Evolutionary conservation across 306 rosid genomes (phyloP), one percentile per base, ranked within the genome.

Genomic region (Begonia fuchsioides): DNA sequence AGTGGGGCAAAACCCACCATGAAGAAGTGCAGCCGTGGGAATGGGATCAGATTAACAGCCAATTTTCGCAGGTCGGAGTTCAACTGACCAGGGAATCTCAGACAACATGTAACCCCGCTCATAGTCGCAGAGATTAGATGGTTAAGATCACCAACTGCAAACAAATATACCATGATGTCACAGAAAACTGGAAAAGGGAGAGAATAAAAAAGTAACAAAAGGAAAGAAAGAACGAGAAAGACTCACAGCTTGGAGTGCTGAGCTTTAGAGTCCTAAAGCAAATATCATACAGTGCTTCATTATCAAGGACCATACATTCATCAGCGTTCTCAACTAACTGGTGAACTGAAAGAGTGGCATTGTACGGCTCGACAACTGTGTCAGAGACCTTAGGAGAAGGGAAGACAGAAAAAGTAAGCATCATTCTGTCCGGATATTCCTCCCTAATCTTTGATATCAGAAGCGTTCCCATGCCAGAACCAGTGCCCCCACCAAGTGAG

Each of bases 381-480:
- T 58, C 62, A 6, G 62, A 58, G 14, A 58, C 62, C 45, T 58
- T 58, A 15, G 63, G 63, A 5, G 63, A 58, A 35, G 63, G 63
- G 47, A 58, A 58, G 10, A 77, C 84, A 0, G 84, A 77, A 57
- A 77, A 77, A 9, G 84, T 77, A 62, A 77, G 68, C 84, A 77
- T 77, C 84, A 77, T 77, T 0, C 84, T 69, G 50, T 77, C 84
- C 3, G 84, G 84, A 43, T 73, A 77, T 61, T 77, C 84, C 55
- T 77, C 84, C 44, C 84, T 52, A 48, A 77, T 77, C 77, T 77
- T 77, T 0, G 84, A 77, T 50, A 77, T 77, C 56, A 77, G 71
- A 55, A 77, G 74, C 0, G 84, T 77, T 52, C 84, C 84, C 84
- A 77, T 77, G 61, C 84, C 84, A 2, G 84, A 77, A 49, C 84